Conservation (phyloP, 2,329 filamentous ascomycete species). For the Verticillium zaregamsianum region DNA sequence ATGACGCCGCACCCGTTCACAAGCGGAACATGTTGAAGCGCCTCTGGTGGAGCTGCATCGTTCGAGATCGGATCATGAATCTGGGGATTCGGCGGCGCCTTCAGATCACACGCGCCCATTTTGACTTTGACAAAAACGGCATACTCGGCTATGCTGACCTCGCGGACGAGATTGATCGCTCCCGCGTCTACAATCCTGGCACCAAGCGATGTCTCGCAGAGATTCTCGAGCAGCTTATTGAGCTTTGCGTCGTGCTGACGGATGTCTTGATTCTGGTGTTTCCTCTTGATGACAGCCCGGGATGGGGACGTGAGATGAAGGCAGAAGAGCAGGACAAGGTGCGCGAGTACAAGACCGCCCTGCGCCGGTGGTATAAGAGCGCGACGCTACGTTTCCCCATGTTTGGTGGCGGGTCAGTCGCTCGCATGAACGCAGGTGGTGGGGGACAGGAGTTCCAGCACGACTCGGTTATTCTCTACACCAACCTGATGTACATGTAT, state of each 20-base stretch:
- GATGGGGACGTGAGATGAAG: constrained; percentile 29
- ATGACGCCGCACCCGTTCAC: constrained; percentile 28
- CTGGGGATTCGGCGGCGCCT: constrained; percentile 45
- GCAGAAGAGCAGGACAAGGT: constrained; percentile 26
- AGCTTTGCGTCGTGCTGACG: constrained; percentile 41
- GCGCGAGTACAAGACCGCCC: constrained; percentile 28
- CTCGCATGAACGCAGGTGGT: constrained; percentile 17
- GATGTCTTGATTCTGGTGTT: constrained; percentile 42
- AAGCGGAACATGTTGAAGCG: constrained; percentile 40
- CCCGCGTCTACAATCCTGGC: constrained; percentile 38
- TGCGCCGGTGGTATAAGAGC: constrained; percentile 35
- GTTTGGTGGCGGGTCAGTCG: constrained; percentile 26
- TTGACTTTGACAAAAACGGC: constrained; percentile 34
- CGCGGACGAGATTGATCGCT: constrained; percentile 37
- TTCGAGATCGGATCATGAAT: constrained; percentile 45
- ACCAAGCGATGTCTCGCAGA: constrained; percentile 39
- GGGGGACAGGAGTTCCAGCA: constrained; percentile 27
- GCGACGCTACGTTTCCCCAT: constrained; percentile 32
- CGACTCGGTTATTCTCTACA: constrained; percentile 39
- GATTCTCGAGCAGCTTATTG: constrained; percentile 40
- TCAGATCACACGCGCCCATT: constrained; percentile 43
- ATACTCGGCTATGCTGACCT: constrained; percentile 38
- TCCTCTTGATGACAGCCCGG: constrained; percentile 35
- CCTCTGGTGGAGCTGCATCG: constrained; percentile 51
- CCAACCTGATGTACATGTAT: constrained; percentile 46